Evolutionary conservation across 805 yeast species (phyloP), one percentile per base, ranked within the genome.

Genomic region (Candida sithepensis): DNA sequence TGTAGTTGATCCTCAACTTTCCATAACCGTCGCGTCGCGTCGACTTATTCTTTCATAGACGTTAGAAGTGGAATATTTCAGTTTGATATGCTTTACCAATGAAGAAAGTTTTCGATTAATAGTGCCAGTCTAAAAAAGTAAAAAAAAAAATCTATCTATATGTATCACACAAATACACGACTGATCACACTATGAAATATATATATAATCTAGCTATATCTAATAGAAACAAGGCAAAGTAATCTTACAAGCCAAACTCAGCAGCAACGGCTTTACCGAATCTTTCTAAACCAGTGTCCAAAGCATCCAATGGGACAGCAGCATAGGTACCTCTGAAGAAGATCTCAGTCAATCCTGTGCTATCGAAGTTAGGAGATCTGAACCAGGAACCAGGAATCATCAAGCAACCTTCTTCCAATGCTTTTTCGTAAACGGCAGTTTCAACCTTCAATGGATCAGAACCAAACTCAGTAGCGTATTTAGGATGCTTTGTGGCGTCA

Each of bases 251-350:
- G n/a, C 67, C 69, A 53, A 61, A 87, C 65, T 82, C 90, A 43
- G 71, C 70, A 52, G 71, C 70, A 42, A 81, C 72, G 45, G 88
- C 89, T 45, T 70, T 67, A 53, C 88, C 88, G 53, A 85, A 81
- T 66, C 84, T 81, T 62, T 79, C 77, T 52, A 87, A 63, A 56
- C 94, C 94, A 14, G 59, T 53, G 45, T 64, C 77, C 55, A 87
- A 73, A 51, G 75, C 67, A 47, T 83, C 88, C 55, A 84, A 73
- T 22, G 89, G 83, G 39, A 86, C 92, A 44, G 95, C 94, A 45
- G 94, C 95, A 56, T 85, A 87, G 26, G 95, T 87, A 54, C 95
- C 95, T 79, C 95, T 84, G 70, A 84, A 87, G 72, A 86, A 86
- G 54, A 85, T 66, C 41, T 64, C 62, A 51, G 74, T 72, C 45